Evolutionary conservation across 345 rosid genomes (phyloP), one percentile per base, ranked within the genome.

Genomic region (Hevea brasiliensis): DNA sequence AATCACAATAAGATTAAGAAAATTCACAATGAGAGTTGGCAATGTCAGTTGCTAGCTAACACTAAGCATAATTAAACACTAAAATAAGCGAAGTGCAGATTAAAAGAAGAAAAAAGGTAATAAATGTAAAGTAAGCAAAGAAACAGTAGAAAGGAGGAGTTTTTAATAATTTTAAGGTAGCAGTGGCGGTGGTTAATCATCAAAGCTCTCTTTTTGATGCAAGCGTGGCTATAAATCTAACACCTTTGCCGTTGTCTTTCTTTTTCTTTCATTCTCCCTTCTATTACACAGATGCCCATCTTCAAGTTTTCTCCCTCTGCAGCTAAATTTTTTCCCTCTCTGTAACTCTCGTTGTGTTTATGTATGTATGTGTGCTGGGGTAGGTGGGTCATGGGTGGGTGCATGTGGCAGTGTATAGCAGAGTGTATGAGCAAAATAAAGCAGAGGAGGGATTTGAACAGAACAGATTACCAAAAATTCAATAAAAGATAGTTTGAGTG

Each of bases 201-300:
- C 94, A 88, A 74, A 80, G 88, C 97, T 85, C 97, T 84, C 80
- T 85, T 89, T 94, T 93, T 87, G 1, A 91, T 89, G 98, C 94
- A 93, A 84, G 97, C 96, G 96, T 93, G 98, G 93, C 91, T 90
- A 91, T 90, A 89, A 87, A 91, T 84, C 83, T 88, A 81, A 84
- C 77, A 77, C 83, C 89, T 85, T 87, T 84, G 81, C 76, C 61
- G 15, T 67, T 75, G 6, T 72, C n/a, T n/a, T 67, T 64, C 48
- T 65, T 73, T 65, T 73, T 47, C 85, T 77, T 76, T 81, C 79
- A 61, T 74, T 57, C 66, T 76, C 67, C 75, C 80, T 80, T 67
- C 77, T 20, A 75, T 20, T 44, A 45, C 58, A 64, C 47, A 15
- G 11, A 47, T 70, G 59, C 79, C 81, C 75, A 67, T 32, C 29